These are phyloP conservation scores for Apiospora hydei DNA, from an alignment of 2,329 filamentous ascomycete species.

Conservation along the genomic window DNA sequence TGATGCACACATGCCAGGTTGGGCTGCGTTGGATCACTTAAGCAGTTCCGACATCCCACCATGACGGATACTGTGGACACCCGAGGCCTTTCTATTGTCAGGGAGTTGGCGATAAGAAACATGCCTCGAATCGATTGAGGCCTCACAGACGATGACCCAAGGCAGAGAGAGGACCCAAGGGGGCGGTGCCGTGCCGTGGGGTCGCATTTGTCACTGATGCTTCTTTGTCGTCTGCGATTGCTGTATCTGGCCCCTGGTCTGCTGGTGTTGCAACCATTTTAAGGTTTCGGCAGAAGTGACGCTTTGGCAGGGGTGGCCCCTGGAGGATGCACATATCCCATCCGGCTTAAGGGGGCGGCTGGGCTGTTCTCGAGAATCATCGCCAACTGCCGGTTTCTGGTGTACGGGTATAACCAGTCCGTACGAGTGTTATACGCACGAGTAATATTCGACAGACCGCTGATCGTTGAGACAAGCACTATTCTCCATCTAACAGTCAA, in stretches of 20 bases:
- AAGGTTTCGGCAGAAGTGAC: not conserved
- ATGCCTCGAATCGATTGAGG: conserved; percentile 1
- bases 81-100: not conserved
- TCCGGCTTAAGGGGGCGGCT: not conserved
- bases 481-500: not conserved
- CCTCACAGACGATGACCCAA: not conserved
- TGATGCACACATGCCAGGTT: not conserved
- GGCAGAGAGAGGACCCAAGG: not conserved
- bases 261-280: not conserved
- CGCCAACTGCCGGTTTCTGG: not conserved
- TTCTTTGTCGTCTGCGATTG: not conserved
- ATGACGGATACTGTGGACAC: conserved; percentile 10
- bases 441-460: not conserved
- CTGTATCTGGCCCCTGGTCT: not conserved
- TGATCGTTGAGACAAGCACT: conserved; percentile 7
- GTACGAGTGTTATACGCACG: not conserved
- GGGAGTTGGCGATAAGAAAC: not conserved
- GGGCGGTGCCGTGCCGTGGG: not conserved
- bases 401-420: not conserved
- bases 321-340: not conserved
- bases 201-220: not conserved
- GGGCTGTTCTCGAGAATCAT: not conserved
- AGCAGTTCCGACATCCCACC: not conserved
- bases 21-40: not conserved
- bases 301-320: not conserved